These are phyloP conservation scores for Canna indica DNA, from an alignment of 176 grass and related monocot genomes.

Conservation along the genomic window DNA sequence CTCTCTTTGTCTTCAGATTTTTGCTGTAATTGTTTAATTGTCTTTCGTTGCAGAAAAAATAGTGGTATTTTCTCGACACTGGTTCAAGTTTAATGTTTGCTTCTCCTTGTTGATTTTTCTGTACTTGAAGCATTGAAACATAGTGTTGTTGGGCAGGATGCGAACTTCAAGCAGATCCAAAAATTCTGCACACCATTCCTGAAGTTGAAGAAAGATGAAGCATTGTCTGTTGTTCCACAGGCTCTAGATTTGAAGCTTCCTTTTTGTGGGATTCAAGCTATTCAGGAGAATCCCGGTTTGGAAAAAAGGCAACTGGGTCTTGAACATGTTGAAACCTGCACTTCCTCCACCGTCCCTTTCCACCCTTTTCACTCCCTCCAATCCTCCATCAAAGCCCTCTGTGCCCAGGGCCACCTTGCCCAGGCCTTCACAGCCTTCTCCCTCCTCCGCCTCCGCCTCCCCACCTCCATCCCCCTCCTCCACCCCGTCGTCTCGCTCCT, in stretches of 20 bases:
- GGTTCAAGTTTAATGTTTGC: too few relatives aligned
- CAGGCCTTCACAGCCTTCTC: constrained; percentile 13
- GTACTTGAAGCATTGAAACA: constrained; percentile 41
- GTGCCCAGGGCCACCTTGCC: constrained; percentile 4
- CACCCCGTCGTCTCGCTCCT: constrained; percentile 11
- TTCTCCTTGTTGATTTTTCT: too few relatives aligned
- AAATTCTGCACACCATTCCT: constrained; percentile 78
- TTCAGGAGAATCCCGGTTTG: constrained; percentile 45
- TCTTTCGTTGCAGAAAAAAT: too few relatives aligned
- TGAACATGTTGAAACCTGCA: constrained; percentile 38
- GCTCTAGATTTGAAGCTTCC: constrained; percentile 61
- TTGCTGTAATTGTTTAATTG: too few relatives aligned
- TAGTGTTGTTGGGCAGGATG: constrained; percentile 30
- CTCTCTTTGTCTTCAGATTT: too few relatives aligned
- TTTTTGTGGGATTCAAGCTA: constrained; percentile 49
- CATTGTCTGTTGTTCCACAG: constrained; percentile 28
- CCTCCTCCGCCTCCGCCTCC: constrained; percentile 1
- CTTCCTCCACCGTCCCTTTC: background rate
- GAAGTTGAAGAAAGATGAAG: constrained; percentile 63
- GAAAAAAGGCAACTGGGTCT: constrained; percentile 58
- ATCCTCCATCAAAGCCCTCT: constrained; percentile 7
- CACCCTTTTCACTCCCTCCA: background rate
- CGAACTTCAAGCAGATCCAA: constrained; percentile 63
- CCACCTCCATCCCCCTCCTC: background rate
- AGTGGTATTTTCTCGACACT: too few relatives aligned